phyloP scores from a whole-genome alignment of 805 yeast species.

The Saccharomycopsis sp. region DNA sequence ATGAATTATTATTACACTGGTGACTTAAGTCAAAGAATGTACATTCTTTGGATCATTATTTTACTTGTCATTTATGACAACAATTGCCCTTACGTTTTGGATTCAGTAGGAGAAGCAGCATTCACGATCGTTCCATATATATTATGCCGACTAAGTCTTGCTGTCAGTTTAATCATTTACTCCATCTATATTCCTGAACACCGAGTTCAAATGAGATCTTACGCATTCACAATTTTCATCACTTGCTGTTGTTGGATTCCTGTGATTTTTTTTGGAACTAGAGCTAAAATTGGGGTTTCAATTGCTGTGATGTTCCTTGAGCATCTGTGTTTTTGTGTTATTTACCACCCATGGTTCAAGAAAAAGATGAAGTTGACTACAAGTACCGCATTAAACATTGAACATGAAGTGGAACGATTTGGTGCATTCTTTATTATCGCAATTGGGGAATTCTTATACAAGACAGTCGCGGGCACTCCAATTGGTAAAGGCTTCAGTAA shows the following conservation, averaged over 20 bases:
- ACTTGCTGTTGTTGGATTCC: constrained; percentile 43
- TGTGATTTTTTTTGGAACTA: constrained; percentile 41
- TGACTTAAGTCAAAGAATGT: constrained; percentile 47
- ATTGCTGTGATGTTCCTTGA: constrained; percentile 38
- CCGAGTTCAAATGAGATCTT: constrained; percentile 41
- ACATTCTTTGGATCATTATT: constrained; percentile 45
- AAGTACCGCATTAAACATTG: constrained; percentile 57
- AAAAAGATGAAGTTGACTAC: constrained; percentile 32
- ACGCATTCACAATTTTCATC: constrained; percentile 28
- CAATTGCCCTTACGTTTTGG: constrained; percentile 35
- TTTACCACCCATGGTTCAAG: constrained; percentile 44
- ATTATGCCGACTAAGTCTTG: constrained; percentile 33
- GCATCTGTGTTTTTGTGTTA: constrained; percentile 29
- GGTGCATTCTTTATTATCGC: constrained; percentile 56
- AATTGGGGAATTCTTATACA: constrained; percentile 55
- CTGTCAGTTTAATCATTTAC: constrained; percentile 29
- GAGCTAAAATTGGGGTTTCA: constrained; percentile 41
- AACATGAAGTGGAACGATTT: constrained; percentile 58
- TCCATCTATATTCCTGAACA: constrained; percentile 43
- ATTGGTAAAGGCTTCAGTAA: constrained; percentile 40
- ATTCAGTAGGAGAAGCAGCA: constrained; percentile 34
- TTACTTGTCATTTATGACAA: constrained; percentile 47
- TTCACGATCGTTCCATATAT: constrained; percentile 33
- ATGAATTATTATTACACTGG: constrained; percentile 58
- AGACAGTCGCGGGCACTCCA: constrained; percentile 43